Evolutionary conservation across 805 yeast genomes (phyloP).

Genomic region (Saturnispora halmiae): DNA sequence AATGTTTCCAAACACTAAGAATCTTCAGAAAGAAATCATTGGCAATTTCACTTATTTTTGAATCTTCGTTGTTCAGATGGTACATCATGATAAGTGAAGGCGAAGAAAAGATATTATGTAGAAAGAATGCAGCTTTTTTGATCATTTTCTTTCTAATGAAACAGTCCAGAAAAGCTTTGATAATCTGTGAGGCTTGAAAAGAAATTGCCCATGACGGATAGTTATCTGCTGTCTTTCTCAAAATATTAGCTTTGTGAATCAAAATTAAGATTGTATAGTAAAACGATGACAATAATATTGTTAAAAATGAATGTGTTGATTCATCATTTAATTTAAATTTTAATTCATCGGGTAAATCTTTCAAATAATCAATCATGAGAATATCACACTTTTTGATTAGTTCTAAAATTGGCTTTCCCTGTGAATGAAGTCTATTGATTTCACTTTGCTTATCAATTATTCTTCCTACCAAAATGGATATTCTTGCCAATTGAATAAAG

Average conservation of each 20-base stretch:
- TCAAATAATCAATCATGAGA: conserved; percentile 71
- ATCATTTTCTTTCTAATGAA: conserved; percentile 46
- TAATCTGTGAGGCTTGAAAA: conserved; percentile 73
- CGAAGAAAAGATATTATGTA: conserved; percentile 37
- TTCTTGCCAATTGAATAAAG: conserved; percentile 53
- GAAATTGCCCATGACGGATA: conserved; percentile 70
- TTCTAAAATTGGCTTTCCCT: conserved; percentile 32
- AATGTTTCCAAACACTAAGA: conserved; percentile 27
- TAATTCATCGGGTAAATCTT: conserved; percentile 52
- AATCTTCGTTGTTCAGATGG: conserved; percentile 36
- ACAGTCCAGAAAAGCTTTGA: conserved; percentile 51
- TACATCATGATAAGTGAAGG: conserved; percentile 64
- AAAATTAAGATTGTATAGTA: conserved; percentile 67
- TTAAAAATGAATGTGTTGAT: conserved; percentile 44
- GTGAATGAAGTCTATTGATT: conserved; percentile 51
- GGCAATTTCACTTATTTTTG: conserved; percentile 20
- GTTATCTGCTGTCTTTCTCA: conserved; percentile 27
- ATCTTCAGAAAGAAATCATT: conserved; percentile 19
- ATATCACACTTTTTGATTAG: conserved; percentile 55
- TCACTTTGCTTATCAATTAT: conserved; percentile 62
- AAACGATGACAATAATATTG: conserved; percentile 53
- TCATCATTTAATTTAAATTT: conserved; percentile 52
- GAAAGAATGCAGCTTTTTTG: conserved; percentile 31
- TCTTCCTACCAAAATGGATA: conserved; percentile 63
- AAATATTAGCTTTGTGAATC: conserved; percentile 61